phyloP scores from a whole-genome alignment of 768 basidiomycete genomes.

The Cyclocybe aegerita region DNA sequence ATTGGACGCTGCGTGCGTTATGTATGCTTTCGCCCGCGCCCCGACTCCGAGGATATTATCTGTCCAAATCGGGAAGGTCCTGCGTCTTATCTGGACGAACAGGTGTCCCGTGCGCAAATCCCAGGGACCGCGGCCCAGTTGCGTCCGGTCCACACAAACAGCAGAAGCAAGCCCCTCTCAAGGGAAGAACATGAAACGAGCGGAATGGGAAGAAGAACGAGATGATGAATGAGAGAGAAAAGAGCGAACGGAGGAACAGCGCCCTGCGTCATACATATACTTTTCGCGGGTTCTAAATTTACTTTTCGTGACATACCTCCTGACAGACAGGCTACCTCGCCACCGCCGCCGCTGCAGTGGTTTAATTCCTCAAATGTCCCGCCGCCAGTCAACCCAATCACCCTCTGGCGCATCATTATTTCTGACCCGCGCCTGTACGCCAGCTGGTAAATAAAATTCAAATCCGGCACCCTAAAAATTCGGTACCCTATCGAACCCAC shows the following conservation, averaged over 20 bases:
- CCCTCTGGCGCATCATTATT: too few relatives aligned
- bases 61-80: constrained; percentile 17
- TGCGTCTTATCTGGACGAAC: constrained; percentile 16
- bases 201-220: neutral
- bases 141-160: neutral
- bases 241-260: constrained; percentile 1
- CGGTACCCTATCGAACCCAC: too few relatives aligned
- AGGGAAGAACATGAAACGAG: neutral
- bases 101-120: neutral
- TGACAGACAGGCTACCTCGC: too few relatives aligned
- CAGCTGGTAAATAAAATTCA: too few relatives aligned
- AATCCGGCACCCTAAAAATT: too few relatives aligned
- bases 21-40: neutral
- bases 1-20: neutral
- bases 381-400: too few relatives aligned
- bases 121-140: neutral
- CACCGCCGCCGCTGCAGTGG: too few relatives aligned
- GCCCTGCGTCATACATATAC: constrained; percentile 1
- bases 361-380: too few relatives aligned
- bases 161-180: neutral
- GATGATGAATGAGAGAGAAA: neutral
- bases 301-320: too few relatives aligned
- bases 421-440: too few relatives aligned
- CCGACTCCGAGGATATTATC: constrained; percentile 8
- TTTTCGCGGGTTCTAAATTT: too few relatives aligned